Evolutionary conservation across 805 yeast genomes (phyloP).

Genomic region (Wickerhamomyces bisporus): DNA sequence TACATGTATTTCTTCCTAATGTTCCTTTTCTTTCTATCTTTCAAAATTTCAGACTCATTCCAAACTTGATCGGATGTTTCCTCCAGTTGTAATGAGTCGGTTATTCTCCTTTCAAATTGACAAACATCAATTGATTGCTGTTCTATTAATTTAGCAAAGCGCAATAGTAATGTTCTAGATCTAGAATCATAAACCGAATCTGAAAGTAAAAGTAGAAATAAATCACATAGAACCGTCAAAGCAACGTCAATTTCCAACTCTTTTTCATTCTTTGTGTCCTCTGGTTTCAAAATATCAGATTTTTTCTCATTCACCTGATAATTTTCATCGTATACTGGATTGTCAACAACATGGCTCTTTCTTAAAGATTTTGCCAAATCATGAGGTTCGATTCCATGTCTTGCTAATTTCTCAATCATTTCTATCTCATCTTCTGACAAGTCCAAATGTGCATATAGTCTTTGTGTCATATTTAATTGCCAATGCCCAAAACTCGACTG

Average conservation of each 20-base stretch:
- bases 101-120: conserved; percentile 86
- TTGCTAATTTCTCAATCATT: conserved; percentile 83
- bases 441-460: conserved; percentile 78
- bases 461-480: conserved; percentile 67
- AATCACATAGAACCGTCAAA: conserved; percentile 93
- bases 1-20: conserved; percentile 68
- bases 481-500: conserved; percentile 81
- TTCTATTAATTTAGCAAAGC: conserved; percentile 59
- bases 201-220: conserved; percentile 71
- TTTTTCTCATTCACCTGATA: conserved; percentile 5
- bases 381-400: conserved; percentile 71
- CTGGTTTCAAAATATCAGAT: conserved; percentile 23
- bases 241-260: conserved; percentile 65
- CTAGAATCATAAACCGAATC: conserved; percentile 88
- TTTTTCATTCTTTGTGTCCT: conserved; percentile 29
- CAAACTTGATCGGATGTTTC: conserved; percentile 74
- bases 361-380: conserved; percentile 67
- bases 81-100: conserved; percentile 86
- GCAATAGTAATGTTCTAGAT: conserved; percentile 71
- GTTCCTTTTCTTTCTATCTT: conserved; percentile 61
- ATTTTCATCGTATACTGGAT: conserved; percentile 37
- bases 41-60: conserved; percentile 66
- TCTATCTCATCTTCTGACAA: conserved; percentile 66
- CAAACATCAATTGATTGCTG: conserved; percentile 63
- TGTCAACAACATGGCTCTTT: conserved; percentile 43